phyloP scores from a whole-genome alignment of 495 filamentous ascomycete species.

The Lophiotrema nucula region DNA sequence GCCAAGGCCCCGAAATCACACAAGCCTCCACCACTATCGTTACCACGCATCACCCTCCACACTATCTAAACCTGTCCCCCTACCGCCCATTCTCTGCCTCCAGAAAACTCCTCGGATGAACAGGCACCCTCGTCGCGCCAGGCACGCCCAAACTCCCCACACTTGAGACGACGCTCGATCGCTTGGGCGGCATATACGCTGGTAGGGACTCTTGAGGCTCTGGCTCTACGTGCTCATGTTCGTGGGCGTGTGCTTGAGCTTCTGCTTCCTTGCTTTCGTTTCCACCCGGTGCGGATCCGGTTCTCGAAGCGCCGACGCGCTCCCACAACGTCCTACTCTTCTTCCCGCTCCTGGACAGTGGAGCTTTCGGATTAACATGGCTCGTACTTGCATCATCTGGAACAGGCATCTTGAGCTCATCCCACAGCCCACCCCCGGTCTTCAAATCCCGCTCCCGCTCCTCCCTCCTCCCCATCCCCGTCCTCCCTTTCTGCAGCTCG shows the following conservation, averaged over 20 bases:
- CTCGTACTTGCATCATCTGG: too few species aligned
- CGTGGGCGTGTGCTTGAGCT: too few species aligned
- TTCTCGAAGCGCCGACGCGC: not conserved
- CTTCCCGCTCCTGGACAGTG: not conserved
- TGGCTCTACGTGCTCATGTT: not conserved
- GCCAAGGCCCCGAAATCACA: too few species aligned
- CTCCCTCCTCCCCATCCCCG: too few species aligned
- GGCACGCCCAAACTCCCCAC: slow-evolving; percentile 1
- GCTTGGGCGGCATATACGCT: slow-evolving; percentile 11
- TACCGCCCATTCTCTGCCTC: not conserved
- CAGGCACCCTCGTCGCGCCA: not conserved
- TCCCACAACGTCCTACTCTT: slow-evolving; percentile 1
- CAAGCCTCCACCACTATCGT: too few species aligned
- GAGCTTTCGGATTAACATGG: too few species aligned
- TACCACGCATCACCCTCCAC: too few species aligned
- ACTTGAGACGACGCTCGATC: slow-evolving; percentile 4
- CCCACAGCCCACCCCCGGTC: slow-evolving; percentile 20
- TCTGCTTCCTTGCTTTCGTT: not conserved
- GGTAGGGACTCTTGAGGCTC: not conserved
- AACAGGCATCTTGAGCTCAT: not conserved
- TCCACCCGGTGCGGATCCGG: not conserved
- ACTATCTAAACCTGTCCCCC: too few species aligned
- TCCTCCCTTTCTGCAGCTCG: slow-evolving; percentile 3
- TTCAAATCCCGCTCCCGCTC: too few species aligned
- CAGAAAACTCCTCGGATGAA: not conserved